A percentile compares a stretch with the other conserved stretches of the same genome.
Evolutionary conservation across 2,329 filamentous ascomycete species (phyloP).

Genomic region (Delphinella strobiligena): DNA sequence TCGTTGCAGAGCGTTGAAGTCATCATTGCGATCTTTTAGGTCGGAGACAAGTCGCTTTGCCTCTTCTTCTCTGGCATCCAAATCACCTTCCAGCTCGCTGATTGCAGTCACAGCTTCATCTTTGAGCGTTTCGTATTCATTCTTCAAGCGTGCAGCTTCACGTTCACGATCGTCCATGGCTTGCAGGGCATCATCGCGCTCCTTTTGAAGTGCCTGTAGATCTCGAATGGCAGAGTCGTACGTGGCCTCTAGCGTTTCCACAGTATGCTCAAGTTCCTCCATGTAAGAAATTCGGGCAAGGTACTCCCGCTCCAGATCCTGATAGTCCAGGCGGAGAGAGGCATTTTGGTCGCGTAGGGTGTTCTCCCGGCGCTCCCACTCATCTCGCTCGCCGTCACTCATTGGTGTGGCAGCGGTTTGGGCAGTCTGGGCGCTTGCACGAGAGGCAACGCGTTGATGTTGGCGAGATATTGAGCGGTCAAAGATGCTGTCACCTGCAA

Average conservation of each 20-base stretch:
- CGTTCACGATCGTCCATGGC: conserved; percentile 55
- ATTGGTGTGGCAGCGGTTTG: conserved; percentile 50
- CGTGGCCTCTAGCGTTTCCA: conserved; percentile 64
- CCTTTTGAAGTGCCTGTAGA: conserved; percentile 62
- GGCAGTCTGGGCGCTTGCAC: conserved; percentile 48
- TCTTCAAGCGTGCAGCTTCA: conserved; percentile 43
- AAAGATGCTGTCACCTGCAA: conserved; percentile 75
- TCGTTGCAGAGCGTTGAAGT: conserved; percentile 79
- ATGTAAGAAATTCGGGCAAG: conserved; percentile 71
- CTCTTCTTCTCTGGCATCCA: conserved; percentile 56
- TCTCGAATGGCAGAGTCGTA: conserved; percentile 70
- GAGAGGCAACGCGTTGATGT: conserved; percentile 57
- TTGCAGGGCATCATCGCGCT: conserved; percentile 75
- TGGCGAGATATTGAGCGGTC: conserved; percentile 88
- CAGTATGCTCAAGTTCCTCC: conserved; percentile 56
- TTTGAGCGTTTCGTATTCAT: conserved; percentile 38
- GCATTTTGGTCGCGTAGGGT: conserved; percentile 78
- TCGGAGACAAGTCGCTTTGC: conserved; percentile 59
- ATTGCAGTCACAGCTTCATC: conserved; percentile 49
- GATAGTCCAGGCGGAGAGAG: conserved; percentile 75
- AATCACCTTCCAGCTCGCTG: conserved; percentile 30
- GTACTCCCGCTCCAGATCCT: conserved; percentile 73
- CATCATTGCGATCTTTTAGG: conserved; percentile 66
- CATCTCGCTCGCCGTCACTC: conserved; percentile 71
- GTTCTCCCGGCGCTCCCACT: conserved; percentile 72